Percentiles rank a stretch among this genome's conserved stretches.
Evolutionary conservation across 495 filamentous ascomycete genomes (phyloP).

Genomic region (Penicilliopsis zonata): DNA sequence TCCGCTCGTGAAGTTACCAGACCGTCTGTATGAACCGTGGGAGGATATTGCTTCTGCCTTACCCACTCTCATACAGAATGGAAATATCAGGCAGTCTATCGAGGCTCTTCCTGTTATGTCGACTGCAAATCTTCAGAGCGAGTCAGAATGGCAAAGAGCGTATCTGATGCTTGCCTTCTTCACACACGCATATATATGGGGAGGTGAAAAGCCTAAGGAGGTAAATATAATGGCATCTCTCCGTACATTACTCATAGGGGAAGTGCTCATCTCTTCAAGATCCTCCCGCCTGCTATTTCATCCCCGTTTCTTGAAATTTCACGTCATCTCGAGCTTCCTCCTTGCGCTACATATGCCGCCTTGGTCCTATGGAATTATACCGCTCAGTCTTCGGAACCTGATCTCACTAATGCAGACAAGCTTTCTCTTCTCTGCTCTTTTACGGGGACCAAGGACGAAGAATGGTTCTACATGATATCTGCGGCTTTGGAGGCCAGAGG

Average conservation of each 20-base stretch:
- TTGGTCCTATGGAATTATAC: conserved; percentile 91
- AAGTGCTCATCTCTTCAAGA: conserved; percentile 31
- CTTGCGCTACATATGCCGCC: conserved; percentile 87
- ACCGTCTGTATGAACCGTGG: conserved; percentile 85
- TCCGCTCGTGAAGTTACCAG: conserved; percentile 61
- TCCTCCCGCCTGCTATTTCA: conserved; percentile 69
- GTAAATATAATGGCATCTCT: conserved; percentile 22
- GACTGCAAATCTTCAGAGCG: conserved; percentile 57
- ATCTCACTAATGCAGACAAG: conserved; percentile 72
- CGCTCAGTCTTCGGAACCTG: conserved; percentile 55
- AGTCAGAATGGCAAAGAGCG: conserved; percentile 84
- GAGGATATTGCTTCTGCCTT: conserved; percentile 67
- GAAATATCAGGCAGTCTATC: conserved; percentile 59
- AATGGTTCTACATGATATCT: conserved; percentile 94
- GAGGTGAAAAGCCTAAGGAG: conserved; percentile 68
- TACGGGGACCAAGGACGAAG: conserved; percentile 87
- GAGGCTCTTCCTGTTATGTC: conserved; percentile 68
- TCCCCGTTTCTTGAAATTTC: conserved; percentile 73
- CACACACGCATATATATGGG: conserved; percentile 90
- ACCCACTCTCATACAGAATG: conserved; percentile 63
- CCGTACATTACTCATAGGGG: no score
- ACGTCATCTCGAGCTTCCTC: conserved; percentile 67
- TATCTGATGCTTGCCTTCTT: conserved; percentile 80
- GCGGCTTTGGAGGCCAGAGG: conserved; percentile 91
- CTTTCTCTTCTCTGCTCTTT: conserved; percentile 73